phyloP scores from a whole-genome alignment of 2,329 filamentous ascomycete genomes.

The Ambrosiella xylebori region DNA sequence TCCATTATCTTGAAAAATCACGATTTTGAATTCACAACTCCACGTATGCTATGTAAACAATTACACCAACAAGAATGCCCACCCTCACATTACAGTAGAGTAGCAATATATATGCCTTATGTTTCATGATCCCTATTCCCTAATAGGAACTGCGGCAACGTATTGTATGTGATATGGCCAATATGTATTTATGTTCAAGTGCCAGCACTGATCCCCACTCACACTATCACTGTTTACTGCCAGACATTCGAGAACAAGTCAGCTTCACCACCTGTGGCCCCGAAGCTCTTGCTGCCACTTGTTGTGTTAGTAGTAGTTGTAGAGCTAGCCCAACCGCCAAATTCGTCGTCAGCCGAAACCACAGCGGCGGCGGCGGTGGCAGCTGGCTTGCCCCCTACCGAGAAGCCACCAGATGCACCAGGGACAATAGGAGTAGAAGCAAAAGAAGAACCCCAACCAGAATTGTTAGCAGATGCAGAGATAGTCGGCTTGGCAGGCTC shows the following conservation, averaged over 20 bases:
- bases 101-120: no score
- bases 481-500: constrained; percentile 34
- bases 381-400: constrained; percentile 23
- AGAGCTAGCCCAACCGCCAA: constrained; percentile 84
- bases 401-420: constrained; percentile 39
- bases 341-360: constrained; percentile 81
- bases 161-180: background rate
- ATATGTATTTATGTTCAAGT: background rate
- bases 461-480: constrained; percentile 33
- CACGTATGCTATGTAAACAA: constrained; percentile 2
- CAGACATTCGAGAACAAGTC: constrained; percentile 95
- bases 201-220: background rate
- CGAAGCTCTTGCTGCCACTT: constrained; percentile 31
- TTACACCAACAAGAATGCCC: background rate
- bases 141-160: background rate
- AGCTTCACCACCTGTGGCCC: constrained; percentile 38
- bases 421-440: constrained; percentile 43
- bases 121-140: no score
- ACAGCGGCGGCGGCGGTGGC: constrained; percentile 36
- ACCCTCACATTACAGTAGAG: background rate
- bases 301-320: constrained; percentile 28
- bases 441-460: constrained; percentile 39
- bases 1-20: background rate
- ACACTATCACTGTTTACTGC: constrained; percentile 37
- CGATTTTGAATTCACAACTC: background rate